A percentile compares a stretch with the other conserved stretches of the same genome.
These are phyloP conservation scores for Vinca minor DNA, from an alignment of 257 asterid genomes.

Conservation along the genomic window DNA sequence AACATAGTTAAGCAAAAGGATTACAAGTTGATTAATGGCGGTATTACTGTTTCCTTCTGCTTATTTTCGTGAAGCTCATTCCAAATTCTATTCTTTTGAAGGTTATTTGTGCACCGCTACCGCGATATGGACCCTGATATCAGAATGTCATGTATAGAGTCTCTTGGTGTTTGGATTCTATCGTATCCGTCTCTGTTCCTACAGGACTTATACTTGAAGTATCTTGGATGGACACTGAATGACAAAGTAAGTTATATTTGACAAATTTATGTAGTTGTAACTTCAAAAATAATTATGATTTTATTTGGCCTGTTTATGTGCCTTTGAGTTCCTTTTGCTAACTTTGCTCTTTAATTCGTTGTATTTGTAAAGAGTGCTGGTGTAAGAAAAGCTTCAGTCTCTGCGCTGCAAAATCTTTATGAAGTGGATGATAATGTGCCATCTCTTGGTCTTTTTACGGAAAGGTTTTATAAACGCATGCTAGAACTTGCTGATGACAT, in stretches of 20 bases:
- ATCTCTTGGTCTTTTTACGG: constrained; percentile 89
- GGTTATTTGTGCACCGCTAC: constrained; percentile 95
- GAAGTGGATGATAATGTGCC: constrained; percentile 94
- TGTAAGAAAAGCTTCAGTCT: constrained; percentile 86
- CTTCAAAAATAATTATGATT: not conserved
- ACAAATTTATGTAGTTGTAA: constrained; percentile 7
- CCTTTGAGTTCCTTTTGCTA: constrained; percentile 19
- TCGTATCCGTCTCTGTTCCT: constrained; percentile 89
- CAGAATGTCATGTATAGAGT: constrained; percentile 83
- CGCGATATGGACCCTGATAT: constrained; percentile 93
- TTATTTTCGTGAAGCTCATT: constrained; percentile 5
- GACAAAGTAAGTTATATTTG: constrained; percentile 65
- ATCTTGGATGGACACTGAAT: constrained; percentile 98
- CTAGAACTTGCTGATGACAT: constrained; percentile 97
- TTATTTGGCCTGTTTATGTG: not conserved
- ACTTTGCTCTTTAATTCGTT: constrained; percentile 13
- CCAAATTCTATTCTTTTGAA: constrained; percentile 24
- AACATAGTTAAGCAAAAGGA: not conserved
- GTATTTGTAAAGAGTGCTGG: constrained; percentile 66
- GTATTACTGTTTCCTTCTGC: constrained; percentile 1
- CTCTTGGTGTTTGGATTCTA: constrained; percentile 93
- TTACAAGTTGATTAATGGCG: not conserved
- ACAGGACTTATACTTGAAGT: constrained; percentile 93
- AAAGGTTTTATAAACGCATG: constrained; percentile 85
- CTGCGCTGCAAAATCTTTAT: constrained; percentile 88